Percentiles rank a stretch among this genome's conserved stretches.
Conservation (phyloP, 2,329 filamentous ascomycete genomes). For the Fusarium papillatum region DNA sequence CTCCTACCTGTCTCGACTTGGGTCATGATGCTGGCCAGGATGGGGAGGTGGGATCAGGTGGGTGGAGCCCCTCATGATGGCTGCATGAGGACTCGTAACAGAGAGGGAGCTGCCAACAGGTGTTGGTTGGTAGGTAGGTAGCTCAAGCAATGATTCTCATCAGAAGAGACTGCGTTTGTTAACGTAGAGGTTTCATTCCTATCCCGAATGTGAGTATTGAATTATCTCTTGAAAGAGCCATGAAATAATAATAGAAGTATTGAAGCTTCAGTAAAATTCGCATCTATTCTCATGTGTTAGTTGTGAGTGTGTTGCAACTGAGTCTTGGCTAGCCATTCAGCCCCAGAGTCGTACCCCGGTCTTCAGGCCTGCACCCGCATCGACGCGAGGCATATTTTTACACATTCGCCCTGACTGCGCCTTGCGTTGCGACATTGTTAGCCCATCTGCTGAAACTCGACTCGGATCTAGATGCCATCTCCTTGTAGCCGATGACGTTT, state of each 20-base stretch:
- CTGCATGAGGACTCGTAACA: constrained; percentile 3
- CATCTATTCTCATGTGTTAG: background rate
- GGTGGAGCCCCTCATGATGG: constrained; percentile 15
- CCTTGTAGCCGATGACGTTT: background rate
- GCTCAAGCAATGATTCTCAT: background rate
- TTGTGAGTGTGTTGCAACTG: background rate
- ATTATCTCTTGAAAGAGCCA: background rate
- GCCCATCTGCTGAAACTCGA: background rate
- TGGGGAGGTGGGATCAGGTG: constrained; percentile 16
- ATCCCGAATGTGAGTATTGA: background rate
- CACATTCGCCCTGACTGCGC: background rate
- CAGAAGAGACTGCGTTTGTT: background rate
- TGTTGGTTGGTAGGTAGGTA: background rate
- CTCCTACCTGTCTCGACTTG: constrained; percentile 4
- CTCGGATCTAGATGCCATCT: background rate
- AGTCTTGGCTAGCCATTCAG: background rate
- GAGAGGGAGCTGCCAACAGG: background rate
- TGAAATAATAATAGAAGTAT: background rate
- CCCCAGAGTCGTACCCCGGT: background rate
- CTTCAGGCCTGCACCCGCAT: background rate
- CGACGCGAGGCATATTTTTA: background rate
- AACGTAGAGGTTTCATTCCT: background rate
- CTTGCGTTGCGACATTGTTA: background rate
- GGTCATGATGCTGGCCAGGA: constrained; percentile 13
- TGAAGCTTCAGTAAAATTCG: background rate